Conservation (phyloP, 2,329 filamentous ascomycete species). For the Teratosphaeria pseudoeucalypti region DNA sequence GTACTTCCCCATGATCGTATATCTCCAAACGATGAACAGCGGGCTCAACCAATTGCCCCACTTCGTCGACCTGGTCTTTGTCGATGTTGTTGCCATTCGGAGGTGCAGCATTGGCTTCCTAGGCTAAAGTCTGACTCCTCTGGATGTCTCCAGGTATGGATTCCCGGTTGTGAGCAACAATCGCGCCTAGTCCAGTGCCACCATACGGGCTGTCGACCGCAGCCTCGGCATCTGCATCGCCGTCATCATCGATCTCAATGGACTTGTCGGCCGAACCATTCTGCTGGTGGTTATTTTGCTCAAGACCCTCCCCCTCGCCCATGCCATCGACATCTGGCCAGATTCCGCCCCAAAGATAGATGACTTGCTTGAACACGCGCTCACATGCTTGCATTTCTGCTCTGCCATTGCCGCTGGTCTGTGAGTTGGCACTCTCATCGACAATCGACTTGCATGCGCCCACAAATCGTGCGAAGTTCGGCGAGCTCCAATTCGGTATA, state of each 20-base stretch:
- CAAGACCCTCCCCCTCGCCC: slow-evolving; percentile 33
- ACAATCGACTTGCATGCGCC: slow-evolving; percentile 39
- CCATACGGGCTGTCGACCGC: slow-evolving; percentile 13
- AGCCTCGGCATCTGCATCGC: slow-evolving; percentile 11
- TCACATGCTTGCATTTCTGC: slow-evolving; percentile 39
- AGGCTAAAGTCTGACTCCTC: not conserved
- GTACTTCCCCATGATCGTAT: not conserved
- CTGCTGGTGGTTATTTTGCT: not conserved
- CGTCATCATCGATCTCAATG: slow-evolving; percentile 13
- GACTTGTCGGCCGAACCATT: slow-evolving; percentile 3
- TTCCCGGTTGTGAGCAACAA: slow-evolving; percentile 8
- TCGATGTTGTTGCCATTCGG: not conserved
- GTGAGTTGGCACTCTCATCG: slow-evolving; percentile 40
- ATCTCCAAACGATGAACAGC: not conserved
- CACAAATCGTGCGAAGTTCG: slow-evolving; percentile 40
- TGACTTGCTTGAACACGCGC: slow-evolving; percentile 37
- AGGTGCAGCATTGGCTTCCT: not conserved
- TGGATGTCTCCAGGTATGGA: not conserved
- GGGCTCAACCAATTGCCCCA: not conserved
- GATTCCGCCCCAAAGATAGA: slow-evolving; percentile 39
- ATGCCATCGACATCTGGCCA: slow-evolving; percentile 42
- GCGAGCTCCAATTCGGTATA: slow-evolving; percentile 42
- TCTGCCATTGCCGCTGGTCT: slow-evolving; percentile 36
- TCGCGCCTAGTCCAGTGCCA: slow-evolving; percentile 13
- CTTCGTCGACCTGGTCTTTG: not conserved